A percentile compares a stretch with the other conserved stretches of the same genome.
Evolutionary conservation across 2,329 filamentous ascomycete species (phyloP).

Genomic region (Epichloe hybrida): DNA sequence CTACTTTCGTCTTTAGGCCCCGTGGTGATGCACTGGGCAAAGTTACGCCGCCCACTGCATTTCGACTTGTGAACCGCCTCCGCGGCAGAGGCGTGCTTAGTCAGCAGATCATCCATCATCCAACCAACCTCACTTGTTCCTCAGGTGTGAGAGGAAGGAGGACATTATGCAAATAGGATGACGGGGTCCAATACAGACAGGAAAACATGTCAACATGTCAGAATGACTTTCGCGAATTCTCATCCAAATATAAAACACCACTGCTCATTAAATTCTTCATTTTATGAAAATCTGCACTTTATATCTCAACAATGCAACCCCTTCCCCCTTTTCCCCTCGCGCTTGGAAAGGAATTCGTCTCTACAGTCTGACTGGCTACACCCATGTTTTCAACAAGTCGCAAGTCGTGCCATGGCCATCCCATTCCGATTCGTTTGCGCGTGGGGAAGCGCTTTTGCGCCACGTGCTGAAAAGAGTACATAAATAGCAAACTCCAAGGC

Average conservation of each 20-base stretch:
- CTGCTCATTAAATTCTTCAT: background rate
- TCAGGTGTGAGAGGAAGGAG: too few relatives aligned
- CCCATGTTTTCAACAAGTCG: slow-evolving; percentile 6
- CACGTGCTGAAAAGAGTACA: slow-evolving; percentile 28
- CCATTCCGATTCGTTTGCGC: slow-evolving; percentile 21
- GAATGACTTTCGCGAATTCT: background rate
- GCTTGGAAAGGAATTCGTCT: background rate
- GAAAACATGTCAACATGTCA: too few relatives aligned
- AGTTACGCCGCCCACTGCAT: slow-evolving; percentile 20
- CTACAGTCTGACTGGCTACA: background rate
- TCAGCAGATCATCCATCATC: background rate
- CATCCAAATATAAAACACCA: background rate
- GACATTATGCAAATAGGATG: background rate
- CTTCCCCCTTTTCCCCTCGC: background rate
- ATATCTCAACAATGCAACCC: background rate
- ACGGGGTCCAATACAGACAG: too few relatives aligned
- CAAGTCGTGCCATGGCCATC: slow-evolving; percentile 16
- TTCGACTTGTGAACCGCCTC: slow-evolving; percentile 6
- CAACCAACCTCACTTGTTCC: background rate
- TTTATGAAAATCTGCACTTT: background rate
- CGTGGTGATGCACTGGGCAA: slow-evolving; percentile 24
- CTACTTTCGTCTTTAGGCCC: slow-evolving; percentile 8
- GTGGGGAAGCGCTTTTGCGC: slow-evolving; percentile 37
- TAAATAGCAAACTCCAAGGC: slow-evolving; percentile 28
- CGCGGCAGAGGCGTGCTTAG: slow-evolving; percentile 2